These are phyloP conservation scores for Garcileccinum viscosum DNA, from an alignment of 1,284 basidiomycete genomes.

Conservation along the genomic window DNA sequence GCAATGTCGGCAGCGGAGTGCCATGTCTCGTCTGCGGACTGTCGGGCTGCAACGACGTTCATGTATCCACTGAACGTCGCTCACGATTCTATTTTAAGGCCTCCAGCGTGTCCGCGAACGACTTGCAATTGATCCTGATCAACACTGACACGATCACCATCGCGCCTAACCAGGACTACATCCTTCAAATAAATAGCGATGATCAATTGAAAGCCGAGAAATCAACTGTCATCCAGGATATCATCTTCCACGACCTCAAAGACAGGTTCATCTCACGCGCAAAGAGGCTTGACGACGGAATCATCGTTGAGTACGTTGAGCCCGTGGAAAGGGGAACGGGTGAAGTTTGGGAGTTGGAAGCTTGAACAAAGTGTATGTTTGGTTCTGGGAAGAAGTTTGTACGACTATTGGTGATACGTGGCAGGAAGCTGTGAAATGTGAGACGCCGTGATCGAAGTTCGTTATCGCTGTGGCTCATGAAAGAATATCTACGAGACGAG, in stretches of 20 bases:
- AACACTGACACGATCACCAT: background rate
- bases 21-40: background rate
- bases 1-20: background rate
- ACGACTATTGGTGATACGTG: background rate
- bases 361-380: background rate
- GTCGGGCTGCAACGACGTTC: background rate
- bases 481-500: no score
- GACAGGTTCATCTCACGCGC: background rate
- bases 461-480: no score
- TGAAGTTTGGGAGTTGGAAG: background rate
- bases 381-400: background rate
- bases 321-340: background rate
- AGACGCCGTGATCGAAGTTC: no score
- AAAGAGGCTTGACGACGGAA: background rate
- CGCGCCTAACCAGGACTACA: background rate
- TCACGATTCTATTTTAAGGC: background rate
- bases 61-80: conserved; percentile 2
- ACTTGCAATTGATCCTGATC: background rate
- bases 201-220: background rate
- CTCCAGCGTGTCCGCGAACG: background rate
- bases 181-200: background rate
- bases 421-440: background rate
- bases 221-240: background rate
- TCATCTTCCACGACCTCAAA: background rate
- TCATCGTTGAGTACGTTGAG: background rate